A percentile compares a stretch with the other conserved stretches of the same genome.
These are phyloP conservation scores for Escallonia rubra DNA, from an alignment of 129 eudicot species.

Conservation along the genomic window DNA sequence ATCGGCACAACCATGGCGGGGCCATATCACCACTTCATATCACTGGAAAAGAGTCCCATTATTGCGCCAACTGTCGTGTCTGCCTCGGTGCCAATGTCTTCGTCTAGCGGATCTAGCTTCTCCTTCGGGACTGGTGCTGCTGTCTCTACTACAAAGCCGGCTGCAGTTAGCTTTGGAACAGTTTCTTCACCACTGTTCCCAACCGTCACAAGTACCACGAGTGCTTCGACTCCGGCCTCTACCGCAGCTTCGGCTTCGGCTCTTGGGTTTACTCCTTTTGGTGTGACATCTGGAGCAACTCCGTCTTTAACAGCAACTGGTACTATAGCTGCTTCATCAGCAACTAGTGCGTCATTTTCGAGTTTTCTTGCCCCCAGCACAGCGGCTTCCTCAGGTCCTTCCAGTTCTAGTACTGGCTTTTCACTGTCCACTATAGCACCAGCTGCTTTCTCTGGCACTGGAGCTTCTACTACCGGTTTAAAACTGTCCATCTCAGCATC, in stretches of 20 bases:
- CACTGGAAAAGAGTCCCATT: too few species aligned
- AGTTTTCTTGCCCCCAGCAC: constrained; percentile 37
- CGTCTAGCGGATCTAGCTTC: constrained; percentile 34
- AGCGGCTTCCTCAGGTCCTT: constrained; percentile 34
- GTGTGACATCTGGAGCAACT: constrained; percentile 16
- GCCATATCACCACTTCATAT: too few species aligned
- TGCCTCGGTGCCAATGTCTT: constrained; percentile 9
- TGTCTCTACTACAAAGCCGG: constrained; percentile 22
- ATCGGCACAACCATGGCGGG: too few species aligned
- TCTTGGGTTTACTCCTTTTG: constrained; percentile 19
- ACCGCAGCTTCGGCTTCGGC: constrained; percentile 12
- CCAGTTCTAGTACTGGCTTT: constrained; percentile 42
- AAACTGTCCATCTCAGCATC: constrained; percentile 39
- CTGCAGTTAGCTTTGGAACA: constrained; percentile 19
- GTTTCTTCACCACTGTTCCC: constrained; percentile 33
- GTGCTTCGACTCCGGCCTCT: constrained; percentile 30
- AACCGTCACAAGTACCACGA: constrained; percentile 33
- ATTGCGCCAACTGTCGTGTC: constrained; percentile 16
- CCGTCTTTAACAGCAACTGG: constrained; percentile 20
- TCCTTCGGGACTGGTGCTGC: constrained; percentile 32
- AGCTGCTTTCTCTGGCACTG: constrained; percentile 34
- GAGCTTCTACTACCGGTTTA: constrained; percentile 41
- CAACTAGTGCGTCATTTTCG: constrained; percentile 36
- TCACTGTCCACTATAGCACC: constrained; percentile 25
- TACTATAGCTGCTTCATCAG: constrained; percentile 20